Percentiles rank a stretch among this genome's conserved stretches.
These are phyloP conservation scores for Arctostaphylos glauca DNA, from an alignment of 148 eudicot genomes.

Conservation along the genomic window DNA sequence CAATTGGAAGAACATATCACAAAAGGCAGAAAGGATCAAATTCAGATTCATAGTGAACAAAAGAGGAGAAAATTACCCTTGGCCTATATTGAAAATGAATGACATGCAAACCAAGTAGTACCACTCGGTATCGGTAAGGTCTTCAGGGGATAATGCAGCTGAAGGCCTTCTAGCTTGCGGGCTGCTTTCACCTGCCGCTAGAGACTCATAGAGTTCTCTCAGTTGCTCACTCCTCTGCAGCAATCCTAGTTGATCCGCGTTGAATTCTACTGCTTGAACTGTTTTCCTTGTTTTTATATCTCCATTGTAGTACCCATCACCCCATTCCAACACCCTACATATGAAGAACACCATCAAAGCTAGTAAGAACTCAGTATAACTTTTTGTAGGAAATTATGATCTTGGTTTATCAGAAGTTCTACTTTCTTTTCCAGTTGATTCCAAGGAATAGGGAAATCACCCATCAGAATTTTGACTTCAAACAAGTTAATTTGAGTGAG, in stretches of 20 bases:
- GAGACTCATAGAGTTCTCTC: constrained; percentile 58
- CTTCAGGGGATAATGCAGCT: constrained; percentile 73
- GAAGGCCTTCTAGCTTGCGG: constrained; percentile 61
- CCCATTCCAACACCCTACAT: constrained; percentile 57
- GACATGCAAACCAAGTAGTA: constrained; percentile 78
- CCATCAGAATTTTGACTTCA: not conserved
- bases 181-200: constrained; percentile 39
- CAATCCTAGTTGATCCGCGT: constrained; percentile 43
- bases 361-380: not conserved
- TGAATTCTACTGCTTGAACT: constrained; percentile 43
- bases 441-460: not conserved
- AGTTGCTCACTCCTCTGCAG: constrained; percentile 75
- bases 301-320: constrained; percentile 80
- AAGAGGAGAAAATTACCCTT: constrained; percentile 43
- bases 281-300: constrained; percentile 83
- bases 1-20: not conserved
- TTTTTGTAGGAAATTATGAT: no score
- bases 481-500: not conserved
- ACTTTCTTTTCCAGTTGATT: no score
- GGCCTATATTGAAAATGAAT: constrained; percentile 42
- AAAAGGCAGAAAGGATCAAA: not conserved
- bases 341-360: not conserved
- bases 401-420: no score
- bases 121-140: constrained; percentile 69
- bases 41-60: not conserved